Base-by-base conservation (phyloP, 2,329 filamentous ascomycete species). In the Fusarium camptoceras region DNA sequence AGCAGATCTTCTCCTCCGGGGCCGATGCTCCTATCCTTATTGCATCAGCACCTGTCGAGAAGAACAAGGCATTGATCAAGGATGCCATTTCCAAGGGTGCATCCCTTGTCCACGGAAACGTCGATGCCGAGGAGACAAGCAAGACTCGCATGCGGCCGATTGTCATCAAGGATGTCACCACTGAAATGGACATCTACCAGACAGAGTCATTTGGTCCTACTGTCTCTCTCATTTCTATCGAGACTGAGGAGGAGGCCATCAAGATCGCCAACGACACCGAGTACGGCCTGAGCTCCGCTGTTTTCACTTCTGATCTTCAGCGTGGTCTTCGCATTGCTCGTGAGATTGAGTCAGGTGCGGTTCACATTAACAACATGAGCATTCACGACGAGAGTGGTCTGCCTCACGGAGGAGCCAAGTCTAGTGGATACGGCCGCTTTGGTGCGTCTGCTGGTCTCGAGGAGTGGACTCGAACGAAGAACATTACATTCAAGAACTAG, bases 191-290 rank as follows among this genome's bases (percentile, higher is more conserved):
- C 59, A 80, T 97, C 18, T 95, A 91, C 79, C 81, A 87, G 71
- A 89, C 86, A 2, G 93, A 97, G 80, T 91, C 88, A 2, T 97
- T 97, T 73, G 93, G 92, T 0, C 93, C 94, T 1, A 89, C 87
- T 0, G 91, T 94, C 2, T 89, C 88, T 18, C 75, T 96, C 22
- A 87, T 91, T 16, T 83, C 86, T 24, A 84, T 94, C 27, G 84
- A 88, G n/a, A 83, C 81, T 4, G 91, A 93, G 48, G 91, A 93
- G 31, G 90, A 94, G 70, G 93, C 92, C 0, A 79, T 96, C 25
- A 81, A 84, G 30, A 82, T 95, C 20, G 92, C 93, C 16, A 97
- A 97, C 76, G 92, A 95, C 73, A 94, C 91, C 2, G 91, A 94
- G 51, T 96, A 94, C 76, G 93, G 93, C 6, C 84, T 97, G 12